phyloP scores from a whole-genome alignment of 768 basidiomycete genomes.

The Suillus placidus region DNA sequence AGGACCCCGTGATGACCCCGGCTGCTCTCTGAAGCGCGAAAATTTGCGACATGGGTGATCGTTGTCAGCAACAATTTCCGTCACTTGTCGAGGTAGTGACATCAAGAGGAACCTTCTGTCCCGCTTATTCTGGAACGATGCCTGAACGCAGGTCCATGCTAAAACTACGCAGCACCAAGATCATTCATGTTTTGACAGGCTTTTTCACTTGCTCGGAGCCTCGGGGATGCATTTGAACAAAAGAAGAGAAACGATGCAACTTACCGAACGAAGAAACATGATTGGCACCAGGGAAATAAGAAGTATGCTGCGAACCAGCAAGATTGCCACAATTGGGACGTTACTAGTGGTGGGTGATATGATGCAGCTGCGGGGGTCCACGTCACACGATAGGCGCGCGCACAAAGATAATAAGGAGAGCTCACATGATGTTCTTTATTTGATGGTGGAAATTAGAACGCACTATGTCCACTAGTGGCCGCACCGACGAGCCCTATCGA shows the following conservation, averaged over 20 bases:
- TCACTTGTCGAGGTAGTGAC: neutral
- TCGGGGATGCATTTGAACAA: neutral
- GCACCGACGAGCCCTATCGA: neutral
- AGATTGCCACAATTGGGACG: neutral
- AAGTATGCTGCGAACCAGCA: neutral
- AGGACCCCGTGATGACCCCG: neutral
- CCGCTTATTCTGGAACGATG: neutral
- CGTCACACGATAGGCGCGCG: neutral
- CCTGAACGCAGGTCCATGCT: neutral
- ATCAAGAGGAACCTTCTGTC: neutral
- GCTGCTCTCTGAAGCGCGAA: neutral
- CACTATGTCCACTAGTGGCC: neutral
- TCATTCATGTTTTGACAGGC: neutral
- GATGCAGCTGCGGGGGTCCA: neutral
- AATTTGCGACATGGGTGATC: neutral
- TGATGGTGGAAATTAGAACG: neutral
- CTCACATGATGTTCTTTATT: neutral
- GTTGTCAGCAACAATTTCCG: neutral
- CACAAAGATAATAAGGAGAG: neutral
- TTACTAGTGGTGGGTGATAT: neutral
- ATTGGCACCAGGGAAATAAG: neutral
- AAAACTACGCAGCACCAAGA: neutral
- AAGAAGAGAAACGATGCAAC: neutral
- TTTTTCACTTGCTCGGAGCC: neutral
- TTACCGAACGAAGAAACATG: neutral